These are phyloP conservation scores for Ceratobasidium sp. DNA, from an alignment of 1,284 basidiomycete genomes.

Conservation along the genomic window DNA sequence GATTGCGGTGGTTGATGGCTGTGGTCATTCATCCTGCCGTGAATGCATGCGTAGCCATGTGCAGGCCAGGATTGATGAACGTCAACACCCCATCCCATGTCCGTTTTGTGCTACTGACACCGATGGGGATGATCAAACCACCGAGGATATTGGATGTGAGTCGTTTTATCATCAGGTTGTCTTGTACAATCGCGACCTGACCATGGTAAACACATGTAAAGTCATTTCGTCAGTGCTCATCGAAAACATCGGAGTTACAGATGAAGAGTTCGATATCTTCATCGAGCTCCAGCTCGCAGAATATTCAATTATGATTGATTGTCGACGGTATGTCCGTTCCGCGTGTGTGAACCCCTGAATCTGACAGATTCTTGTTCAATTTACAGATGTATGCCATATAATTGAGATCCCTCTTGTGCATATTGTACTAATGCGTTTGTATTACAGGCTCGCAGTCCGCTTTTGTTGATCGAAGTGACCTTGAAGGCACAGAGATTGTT, in stretches of 20 bases:
- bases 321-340: constrained; percentile 55
- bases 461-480: constrained; percentile 41
- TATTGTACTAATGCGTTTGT: not conserved
- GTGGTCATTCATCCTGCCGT: constrained; percentile 64
- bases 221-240: constrained; percentile 43
- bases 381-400: constrained; percentile 19
- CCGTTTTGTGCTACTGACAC: constrained; percentile 55
- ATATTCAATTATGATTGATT: constrained; percentile 62
- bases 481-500: constrained; percentile 31
- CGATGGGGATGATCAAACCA: not conserved
- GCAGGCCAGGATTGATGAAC: constrained; percentile 58
- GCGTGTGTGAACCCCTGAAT: too few relatives aligned
- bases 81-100: constrained; percentile 66
- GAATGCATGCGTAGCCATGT: constrained; percentile 59
- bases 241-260: constrained; percentile 59
- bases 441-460: constrained; percentile 30
- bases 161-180: constrained; percentile 5
- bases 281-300: constrained; percentile 62
- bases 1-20: constrained; percentile 57
- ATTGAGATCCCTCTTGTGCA: not conserved
- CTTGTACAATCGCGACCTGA: not conserved
- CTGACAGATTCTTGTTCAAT: not conserved
- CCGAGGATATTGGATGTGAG: constrained; percentile 52
- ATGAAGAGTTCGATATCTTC: constrained; percentile 57
- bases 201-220: too few relatives aligned